A percentile compares a stretch with the other conserved stretches of the same genome.
Conservation (phyloP, 2,329 filamentous ascomycete species). For the Xylariaceae sp. region DNA sequence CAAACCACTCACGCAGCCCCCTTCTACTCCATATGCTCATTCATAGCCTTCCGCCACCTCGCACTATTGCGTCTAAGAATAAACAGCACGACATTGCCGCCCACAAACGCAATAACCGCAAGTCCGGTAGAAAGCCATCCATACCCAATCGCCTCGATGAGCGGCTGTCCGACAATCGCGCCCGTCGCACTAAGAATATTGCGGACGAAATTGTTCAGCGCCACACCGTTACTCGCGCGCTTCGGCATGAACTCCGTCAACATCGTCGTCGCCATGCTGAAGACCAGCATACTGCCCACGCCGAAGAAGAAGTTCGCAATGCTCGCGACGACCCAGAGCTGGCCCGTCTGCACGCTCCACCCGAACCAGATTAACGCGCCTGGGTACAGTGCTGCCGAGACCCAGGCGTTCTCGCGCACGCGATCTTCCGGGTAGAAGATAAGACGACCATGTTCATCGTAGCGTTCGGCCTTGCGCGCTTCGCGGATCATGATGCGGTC, state of each 20-base stretch:
- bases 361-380: constrained; percentile 69
- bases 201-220: constrained; percentile 74
- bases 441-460: constrained; percentile 60
- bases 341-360: constrained; percentile 63
- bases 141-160: constrained; percentile 65
- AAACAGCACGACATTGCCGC: constrained; percentile 54
- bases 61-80: constrained; percentile 55
- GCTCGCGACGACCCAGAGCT: constrained; percentile 58
- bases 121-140: constrained; percentile 69
- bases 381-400: constrained; percentile 67
- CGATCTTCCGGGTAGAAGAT: constrained; percentile 72
- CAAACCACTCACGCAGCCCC: neutral
- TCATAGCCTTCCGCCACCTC: constrained; percentile 61
- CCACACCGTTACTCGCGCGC: constrained; percentile 65
- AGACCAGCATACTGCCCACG: constrained; percentile 72
- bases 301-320: constrained; percentile 71
- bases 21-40: constrained; percentile 33
- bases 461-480: constrained; percentile 63
- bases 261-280: constrained; percentile 71
- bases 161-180: constrained; percentile 62
- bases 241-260: constrained; percentile 77
- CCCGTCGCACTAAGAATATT: constrained; percentile 75
- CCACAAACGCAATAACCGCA: constrained; percentile 49
- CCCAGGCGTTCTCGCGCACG: constrained; percentile 76
- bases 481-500: constrained; percentile 76